Conservation (phyloP, 805 yeast genomes). For the Cyberlindnera nakhonratchasimensis region DNA sequence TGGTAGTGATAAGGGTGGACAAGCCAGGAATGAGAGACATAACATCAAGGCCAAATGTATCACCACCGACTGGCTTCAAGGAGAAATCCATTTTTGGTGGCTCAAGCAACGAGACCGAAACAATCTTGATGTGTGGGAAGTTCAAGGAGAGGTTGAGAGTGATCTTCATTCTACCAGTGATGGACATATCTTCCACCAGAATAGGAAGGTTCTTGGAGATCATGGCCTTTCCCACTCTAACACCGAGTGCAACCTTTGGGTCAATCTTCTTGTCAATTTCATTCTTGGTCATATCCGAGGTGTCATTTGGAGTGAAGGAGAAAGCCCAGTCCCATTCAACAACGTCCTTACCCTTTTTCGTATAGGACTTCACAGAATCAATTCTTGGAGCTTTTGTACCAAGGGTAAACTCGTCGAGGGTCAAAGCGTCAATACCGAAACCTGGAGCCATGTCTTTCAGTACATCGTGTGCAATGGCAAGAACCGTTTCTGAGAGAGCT, state of each 20-base stretch:
- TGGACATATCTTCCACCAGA: constrained; percentile 76
- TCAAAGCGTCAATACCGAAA: constrained; percentile 70
- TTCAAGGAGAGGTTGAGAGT: constrained; percentile 56
- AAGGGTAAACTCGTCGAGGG: constrained; percentile 72
- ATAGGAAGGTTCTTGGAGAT: constrained; percentile 75
- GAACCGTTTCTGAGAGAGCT: constrained; percentile 71
- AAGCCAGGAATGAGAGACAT: constrained; percentile 84
- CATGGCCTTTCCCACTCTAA: constrained; percentile 76
- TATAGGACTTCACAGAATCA: constrained; percentile 66
- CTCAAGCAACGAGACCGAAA: constrained; percentile 69
- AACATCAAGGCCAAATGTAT: constrained; percentile 78
- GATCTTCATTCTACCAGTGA: constrained; percentile 65
- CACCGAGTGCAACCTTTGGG: constrained; percentile 80
- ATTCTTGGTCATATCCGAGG: constrained; percentile 77
- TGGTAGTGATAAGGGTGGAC: constrained; percentile 62
- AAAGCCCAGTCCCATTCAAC: constrained; percentile 86
- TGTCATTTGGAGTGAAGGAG: constrained; percentile 76
- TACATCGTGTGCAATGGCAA: constrained; percentile 62
- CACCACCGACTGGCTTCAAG: constrained; percentile 86
- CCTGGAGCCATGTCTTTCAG: constrained; percentile 77
- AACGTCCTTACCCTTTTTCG: constrained; percentile 61
- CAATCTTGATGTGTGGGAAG: constrained; percentile 77
- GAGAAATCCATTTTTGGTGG: constrained; percentile 77
- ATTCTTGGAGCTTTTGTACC: constrained; percentile 81
- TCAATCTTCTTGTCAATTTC: constrained; percentile 67